phyloP scores from a whole-genome alignment of 2,329 filamentous ascomycete species.

The Colletotrichum orchidophilum region DNA sequence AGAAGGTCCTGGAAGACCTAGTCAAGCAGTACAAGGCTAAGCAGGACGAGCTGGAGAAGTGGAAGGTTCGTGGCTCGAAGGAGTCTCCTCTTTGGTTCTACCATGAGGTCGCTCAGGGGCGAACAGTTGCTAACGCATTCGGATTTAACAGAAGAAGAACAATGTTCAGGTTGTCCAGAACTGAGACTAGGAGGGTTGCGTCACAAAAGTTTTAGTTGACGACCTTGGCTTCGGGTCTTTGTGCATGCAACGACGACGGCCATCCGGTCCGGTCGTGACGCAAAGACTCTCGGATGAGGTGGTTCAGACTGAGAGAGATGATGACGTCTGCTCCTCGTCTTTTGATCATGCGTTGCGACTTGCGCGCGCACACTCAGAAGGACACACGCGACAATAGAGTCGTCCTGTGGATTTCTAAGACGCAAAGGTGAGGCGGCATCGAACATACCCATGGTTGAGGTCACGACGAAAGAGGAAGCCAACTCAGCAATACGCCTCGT shows the following conservation, averaged over 20 bases:
- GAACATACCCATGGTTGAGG: background rate
- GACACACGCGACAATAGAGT: background rate
- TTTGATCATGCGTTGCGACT: background rate
- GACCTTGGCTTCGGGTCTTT: background rate
- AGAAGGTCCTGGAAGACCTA: slow-evolving; percentile 92
- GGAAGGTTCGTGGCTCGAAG: slow-evolving; percentile 77
- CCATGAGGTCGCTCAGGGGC: slow-evolving; percentile 3
- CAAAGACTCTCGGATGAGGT: background rate
- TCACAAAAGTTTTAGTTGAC: background rate
- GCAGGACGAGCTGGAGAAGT: slow-evolving; percentile 94
- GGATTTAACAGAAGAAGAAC: slow-evolving; percentile 80
- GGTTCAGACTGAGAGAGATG: background rate
- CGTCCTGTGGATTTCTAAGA: background rate
- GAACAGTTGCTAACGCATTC: background rate
- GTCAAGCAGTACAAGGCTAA: slow-evolving; percentile 97
- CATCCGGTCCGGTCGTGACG: background rate
- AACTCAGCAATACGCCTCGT: background rate
- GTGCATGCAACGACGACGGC: background rate
- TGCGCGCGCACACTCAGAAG: background rate
- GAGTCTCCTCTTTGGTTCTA: background rate
- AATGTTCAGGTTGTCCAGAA: slow-evolving; percentile 88
- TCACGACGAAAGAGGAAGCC: background rate
- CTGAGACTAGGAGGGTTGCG: slow-evolving; percentile 46
- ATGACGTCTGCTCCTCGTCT: background rate
- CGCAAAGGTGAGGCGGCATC: background rate